phyloP scores from a whole-genome alignment of 2,329 filamentous ascomycete genomes.

The Albophoma yamanashiensis region DNA sequence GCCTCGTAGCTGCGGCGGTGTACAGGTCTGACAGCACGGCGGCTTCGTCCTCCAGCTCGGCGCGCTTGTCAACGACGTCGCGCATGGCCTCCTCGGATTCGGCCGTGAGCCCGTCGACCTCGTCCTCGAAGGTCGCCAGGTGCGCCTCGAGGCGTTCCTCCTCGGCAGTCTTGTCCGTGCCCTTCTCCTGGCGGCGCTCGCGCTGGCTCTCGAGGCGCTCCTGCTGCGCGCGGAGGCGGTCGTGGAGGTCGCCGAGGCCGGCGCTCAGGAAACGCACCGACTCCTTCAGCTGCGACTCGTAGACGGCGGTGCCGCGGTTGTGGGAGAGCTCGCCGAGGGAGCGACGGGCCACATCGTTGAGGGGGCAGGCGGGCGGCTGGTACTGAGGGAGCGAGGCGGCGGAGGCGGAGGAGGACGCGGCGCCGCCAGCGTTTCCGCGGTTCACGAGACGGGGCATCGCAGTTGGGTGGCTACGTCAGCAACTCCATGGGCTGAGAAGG shows the following conservation, averaged over 20 bases:
- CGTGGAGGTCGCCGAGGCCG: constrained; percentile 38
- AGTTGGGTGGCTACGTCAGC: neutral
- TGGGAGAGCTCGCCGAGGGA: constrained; percentile 32
- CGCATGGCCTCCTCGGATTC: constrained; percentile 36
- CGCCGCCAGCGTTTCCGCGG: constrained; percentile 8
- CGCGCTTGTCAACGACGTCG: constrained; percentile 36
- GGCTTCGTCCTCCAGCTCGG: constrained; percentile 38
- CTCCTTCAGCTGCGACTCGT: constrained; percentile 34
- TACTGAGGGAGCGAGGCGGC: constrained; percentile 35
- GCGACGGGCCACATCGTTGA: constrained; percentile 26
- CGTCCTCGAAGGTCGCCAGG: constrained; percentile 24
- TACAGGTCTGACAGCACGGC: constrained; percentile 25
- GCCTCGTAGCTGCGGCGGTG: constrained; percentile 7
- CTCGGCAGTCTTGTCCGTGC: constrained; percentile 21
- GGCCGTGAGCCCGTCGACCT: constrained; percentile 30
- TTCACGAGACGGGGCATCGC: constrained; percentile 24
- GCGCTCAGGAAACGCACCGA: constrained; percentile 31
- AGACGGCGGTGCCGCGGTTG: constrained; percentile 27
- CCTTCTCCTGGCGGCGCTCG: constrained; percentile 25
- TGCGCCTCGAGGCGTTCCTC: constrained; percentile 28
- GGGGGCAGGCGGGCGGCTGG: constrained; percentile 34
- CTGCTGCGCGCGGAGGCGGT: constrained; percentile 27
- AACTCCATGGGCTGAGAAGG: neutral
- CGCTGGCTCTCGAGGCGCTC: constrained; percentile 18
- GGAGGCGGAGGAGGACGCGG: constrained; percentile 7